A percentile compares a stretch with the other conserved stretches of the same genome.
Conservation (phyloP, 2,329 filamentous ascomycete genomes). For the Diplocarpon mali region DNA sequence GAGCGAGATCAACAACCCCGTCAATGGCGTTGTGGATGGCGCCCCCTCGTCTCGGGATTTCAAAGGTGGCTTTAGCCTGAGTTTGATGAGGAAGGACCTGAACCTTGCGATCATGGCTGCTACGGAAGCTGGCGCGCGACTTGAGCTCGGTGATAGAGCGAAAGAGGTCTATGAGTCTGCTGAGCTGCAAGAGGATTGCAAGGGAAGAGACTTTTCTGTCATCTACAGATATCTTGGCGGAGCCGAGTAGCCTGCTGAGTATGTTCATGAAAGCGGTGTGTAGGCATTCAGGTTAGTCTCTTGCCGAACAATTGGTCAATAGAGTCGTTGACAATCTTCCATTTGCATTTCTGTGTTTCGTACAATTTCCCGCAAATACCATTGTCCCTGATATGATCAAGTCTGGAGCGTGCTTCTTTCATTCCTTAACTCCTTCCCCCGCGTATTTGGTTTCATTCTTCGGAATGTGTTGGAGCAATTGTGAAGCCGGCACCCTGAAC, state of each 20-base stretch:
- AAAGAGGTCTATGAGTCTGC: conserved; percentile 57
- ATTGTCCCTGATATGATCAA: too few relatives aligned
- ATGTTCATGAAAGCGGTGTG: background rate
- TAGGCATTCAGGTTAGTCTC: background rate
- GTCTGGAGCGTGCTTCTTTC: too few relatives aligned
- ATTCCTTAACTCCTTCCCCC: too few relatives aligned
- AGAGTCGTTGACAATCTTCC: too few relatives aligned
- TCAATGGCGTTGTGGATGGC: conserved; percentile 68
- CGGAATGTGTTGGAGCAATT: too few relatives aligned
- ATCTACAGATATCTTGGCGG: conserved; percentile 60
- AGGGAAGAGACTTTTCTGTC: conserved; percentile 70
- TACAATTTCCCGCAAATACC: too few relatives aligned
- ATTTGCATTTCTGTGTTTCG: too few relatives aligned
- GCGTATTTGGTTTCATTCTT: too few relatives aligned
- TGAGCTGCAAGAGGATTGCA: conserved; percentile 47
- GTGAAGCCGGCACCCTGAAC: too few relatives aligned
- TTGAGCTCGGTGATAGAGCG: conserved; percentile 54
- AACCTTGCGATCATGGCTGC: conserved; percentile 63
- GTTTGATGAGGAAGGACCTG: conserved; percentile 73
- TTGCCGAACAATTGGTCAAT: too few relatives aligned
- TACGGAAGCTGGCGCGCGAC: conserved; percentile 50
- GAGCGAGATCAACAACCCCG: conserved; percentile 90
- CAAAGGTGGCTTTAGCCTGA: conserved; percentile 63
- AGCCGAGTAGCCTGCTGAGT: conserved; percentile 5
- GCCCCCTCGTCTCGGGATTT: conserved; percentile 71